Evolutionary conservation across 164 flowering plant species (phyloP).

Genomic region (Tinospora cordifolia): DNA sequence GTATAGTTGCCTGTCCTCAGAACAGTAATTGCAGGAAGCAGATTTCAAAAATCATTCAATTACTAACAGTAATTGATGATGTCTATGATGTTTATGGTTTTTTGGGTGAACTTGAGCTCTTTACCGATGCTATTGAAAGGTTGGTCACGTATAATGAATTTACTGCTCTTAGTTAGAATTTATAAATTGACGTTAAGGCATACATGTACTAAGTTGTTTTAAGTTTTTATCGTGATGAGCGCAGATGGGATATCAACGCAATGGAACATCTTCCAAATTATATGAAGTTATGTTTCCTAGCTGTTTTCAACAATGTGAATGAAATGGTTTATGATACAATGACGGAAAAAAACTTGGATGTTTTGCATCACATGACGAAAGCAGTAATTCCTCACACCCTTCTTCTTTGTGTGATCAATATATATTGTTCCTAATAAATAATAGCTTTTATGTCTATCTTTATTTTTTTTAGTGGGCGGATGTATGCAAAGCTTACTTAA

Average conservation of each 20-base stretch:
- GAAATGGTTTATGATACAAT: slow-evolving; percentile 30
- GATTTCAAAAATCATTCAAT: slow-evolving; percentile 19
- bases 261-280: slow-evolving; percentile 34
- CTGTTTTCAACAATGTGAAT: slow-evolving; percentile 33
- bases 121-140: slow-evolving; percentile 37
- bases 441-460: not conserved
- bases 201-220: not conserved
- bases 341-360: slow-evolving; percentile 19
- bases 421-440: not conserved
- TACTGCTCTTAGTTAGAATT: no score
- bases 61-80: slow-evolving; percentile 35
- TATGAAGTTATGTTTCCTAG: slow-evolving; percentile 38
- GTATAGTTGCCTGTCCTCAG: slow-evolving; percentile 29
- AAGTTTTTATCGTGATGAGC: not conserved
- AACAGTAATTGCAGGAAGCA: slow-evolving; percentile 17
- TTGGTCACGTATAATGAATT: not conserved
- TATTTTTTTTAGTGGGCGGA: slow-evolving; percentile 35
- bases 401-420: no score
- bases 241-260: slow-evolving; percentile 39
- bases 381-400: slow-evolving; percentile 16
- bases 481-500: slow-evolving; percentile 31
- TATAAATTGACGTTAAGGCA: no score
- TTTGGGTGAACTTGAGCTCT: slow-evolving; percentile 32
- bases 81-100: slow-evolving; percentile 40
- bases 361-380: slow-evolving; percentile 18